These are phyloP conservation scores for Diatrype stigma DNA, from an alignment of 2,329 filamentous ascomycete species.

Conservation along the genomic window DNA sequence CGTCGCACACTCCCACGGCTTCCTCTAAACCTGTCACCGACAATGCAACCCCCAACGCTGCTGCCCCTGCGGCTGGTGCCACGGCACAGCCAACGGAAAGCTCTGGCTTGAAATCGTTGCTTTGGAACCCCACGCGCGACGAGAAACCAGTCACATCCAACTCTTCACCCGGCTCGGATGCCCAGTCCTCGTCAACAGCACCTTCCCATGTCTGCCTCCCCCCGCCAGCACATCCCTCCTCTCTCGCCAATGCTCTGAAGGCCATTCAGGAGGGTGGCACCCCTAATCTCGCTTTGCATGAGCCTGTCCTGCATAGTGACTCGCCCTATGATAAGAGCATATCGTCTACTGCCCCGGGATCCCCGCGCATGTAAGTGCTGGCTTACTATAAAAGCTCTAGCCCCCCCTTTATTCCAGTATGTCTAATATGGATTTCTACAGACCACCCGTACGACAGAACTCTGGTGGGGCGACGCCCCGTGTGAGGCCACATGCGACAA, in stretches of 20 bases:
- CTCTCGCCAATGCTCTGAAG: constrained; percentile 38
- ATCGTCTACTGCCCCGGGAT: constrained; percentile 54
- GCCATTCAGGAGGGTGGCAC: constrained; percentile 38
- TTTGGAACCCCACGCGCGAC: constrained; percentile 11
- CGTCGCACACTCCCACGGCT: not conserved
- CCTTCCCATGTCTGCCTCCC: constrained; percentile 24
- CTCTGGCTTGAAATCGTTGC: constrained; percentile 5
- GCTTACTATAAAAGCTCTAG: not conserved
- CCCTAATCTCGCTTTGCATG: constrained; percentile 21
- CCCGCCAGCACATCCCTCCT: constrained; percentile 28
- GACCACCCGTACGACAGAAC: constrained; percentile 65
- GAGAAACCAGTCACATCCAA: not conserved
- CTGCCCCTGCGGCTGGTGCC: too few relatives aligned
- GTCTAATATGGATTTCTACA: constrained; percentile 29
- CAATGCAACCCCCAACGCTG: too few relatives aligned
- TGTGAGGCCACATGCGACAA: constrained; percentile 79
- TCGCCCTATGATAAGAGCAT: constrained; percentile 54
- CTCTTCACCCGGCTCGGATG: not conserved
- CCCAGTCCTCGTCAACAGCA: constrained; percentile 17
- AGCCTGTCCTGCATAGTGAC: constrained; percentile 37
- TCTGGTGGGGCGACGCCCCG: constrained; percentile 75
- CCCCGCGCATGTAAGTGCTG: constrained; percentile 54
- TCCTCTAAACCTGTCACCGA: not conserved
- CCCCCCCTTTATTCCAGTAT: constrained; percentile 1
- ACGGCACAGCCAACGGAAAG: not conserved